Conservation (phyloP, 306 rosid species). For the Cicer judaicum region DNA sequence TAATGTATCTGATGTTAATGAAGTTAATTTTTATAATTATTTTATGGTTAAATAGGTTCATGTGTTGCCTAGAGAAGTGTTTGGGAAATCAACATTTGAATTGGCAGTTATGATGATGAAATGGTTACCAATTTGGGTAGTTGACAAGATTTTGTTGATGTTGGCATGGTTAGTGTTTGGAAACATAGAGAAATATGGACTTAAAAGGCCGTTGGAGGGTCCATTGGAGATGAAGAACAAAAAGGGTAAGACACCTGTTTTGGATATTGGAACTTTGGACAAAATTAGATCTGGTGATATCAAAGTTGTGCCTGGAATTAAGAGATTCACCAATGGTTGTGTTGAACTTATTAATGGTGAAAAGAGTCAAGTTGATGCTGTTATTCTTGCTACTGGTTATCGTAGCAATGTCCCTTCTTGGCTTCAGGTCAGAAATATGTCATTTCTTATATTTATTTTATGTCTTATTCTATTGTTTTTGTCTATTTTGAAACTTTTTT, state of each 20-base stretch:
- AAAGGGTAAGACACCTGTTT: slow-evolving; percentile 87
- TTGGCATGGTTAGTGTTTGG: slow-evolving; percentile 78
- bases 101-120: slow-evolving; percentile 72
- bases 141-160: slow-evolving; percentile 70
- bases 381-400: slow-evolving; percentile 86
- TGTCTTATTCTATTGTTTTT: neutral
- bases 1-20: no score
- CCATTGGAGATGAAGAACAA: slow-evolving; percentile 79
- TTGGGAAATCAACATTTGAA: slow-evolving; percentile 81
- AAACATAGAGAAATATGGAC: slow-evolving; percentile 64
- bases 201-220: slow-evolving; percentile 75
- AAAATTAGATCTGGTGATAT: slow-evolving; percentile 87
- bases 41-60: slow-evolving; percentile 66
- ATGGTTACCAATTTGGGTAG: slow-evolving; percentile 88
- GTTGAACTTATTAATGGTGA: slow-evolving; percentile 74
- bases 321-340: slow-evolving; percentile 47
- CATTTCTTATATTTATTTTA: neutral
- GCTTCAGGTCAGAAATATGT: slow-evolving; percentile 77
- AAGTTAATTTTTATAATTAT: no score
- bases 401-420: slow-evolving; percentile 96
- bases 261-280: slow-evolving; percentile 80
- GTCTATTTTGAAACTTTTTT: neutral
- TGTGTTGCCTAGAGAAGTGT: slow-evolving; percentile 76
- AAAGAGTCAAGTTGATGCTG: slow-evolving; percentile 61
- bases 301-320: slow-evolving; percentile 71